Evolutionary conservation across 2,329 filamentous ascomycete genomes (phyloP).

Genomic region (Alternaria burnsii): DNA sequence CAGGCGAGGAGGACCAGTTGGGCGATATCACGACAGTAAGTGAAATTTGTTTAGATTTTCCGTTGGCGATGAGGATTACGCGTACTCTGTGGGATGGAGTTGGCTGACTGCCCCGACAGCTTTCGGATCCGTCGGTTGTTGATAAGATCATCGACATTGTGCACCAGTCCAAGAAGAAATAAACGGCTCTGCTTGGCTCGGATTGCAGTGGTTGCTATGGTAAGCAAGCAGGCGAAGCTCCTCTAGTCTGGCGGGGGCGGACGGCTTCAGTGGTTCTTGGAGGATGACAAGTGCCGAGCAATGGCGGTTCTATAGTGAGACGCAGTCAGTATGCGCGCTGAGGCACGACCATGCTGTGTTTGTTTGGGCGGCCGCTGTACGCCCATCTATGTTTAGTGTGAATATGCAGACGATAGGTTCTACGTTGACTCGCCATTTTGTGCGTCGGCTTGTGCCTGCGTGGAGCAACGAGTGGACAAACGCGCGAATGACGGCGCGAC

Average conservation of each 20-base stretch:
- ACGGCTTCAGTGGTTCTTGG: background rate
- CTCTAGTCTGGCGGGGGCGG: background rate
- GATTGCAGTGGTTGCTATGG: slow-evolving; percentile 12
- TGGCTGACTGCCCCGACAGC: slow-evolving; percentile 59
- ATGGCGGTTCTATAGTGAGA: slow-evolving; percentile 14
- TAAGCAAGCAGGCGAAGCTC: slow-evolving; percentile 6
- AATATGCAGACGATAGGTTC: background rate
- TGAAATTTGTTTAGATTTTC: slow-evolving; percentile 27
- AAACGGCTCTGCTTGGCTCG: slow-evolving; percentile 26
- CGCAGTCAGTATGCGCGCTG: slow-evolving; percentile 16
- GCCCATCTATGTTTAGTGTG: slow-evolving; percentile 10
- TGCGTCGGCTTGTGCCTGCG: background rate
- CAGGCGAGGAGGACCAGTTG: slow-evolving; percentile 95
- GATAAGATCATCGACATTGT: slow-evolving; percentile 87
- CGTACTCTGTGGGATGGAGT: slow-evolving; percentile 31
- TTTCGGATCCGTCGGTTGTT: slow-evolving; percentile 90
- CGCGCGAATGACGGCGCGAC: background rate
- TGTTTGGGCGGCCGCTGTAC: slow-evolving; percentile 6
- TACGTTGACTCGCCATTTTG: background rate
- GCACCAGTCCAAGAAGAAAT: slow-evolving; percentile 65
- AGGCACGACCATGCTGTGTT: slow-evolving; percentile 7
- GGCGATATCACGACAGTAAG: slow-evolving; percentile 91
- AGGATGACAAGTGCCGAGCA: slow-evolving; percentile 13
- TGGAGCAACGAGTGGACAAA: background rate
- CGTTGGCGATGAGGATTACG: slow-evolving; percentile 36